phyloP scores from a whole-genome alignment of 768 basidiomycete genomes.

The Rhizopogon vinicolor region DNA sequence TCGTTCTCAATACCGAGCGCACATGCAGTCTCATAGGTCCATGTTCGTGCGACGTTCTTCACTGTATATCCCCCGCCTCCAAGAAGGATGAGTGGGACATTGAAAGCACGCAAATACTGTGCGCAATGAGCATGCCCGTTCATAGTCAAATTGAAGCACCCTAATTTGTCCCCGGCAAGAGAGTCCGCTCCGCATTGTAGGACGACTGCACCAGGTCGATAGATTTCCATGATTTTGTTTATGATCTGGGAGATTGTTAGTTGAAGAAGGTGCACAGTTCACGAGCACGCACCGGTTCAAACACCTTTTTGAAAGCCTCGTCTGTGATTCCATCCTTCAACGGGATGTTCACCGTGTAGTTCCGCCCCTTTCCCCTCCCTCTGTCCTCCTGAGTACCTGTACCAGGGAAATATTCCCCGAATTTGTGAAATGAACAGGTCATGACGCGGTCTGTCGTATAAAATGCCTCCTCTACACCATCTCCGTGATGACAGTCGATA shows the following conservation, averaged over 20 bases:
- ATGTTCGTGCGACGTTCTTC: constrained; percentile 91
- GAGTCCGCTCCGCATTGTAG: constrained; percentile 97
- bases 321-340: constrained; percentile 93
- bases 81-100: constrained; percentile 84
- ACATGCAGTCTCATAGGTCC: constrained; percentile 97
- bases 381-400: constrained; percentile 81
- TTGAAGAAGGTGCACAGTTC: neutral
- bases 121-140: constrained; percentile 92
- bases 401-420: constrained; percentile 78
- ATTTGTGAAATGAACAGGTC: constrained; percentile 97
- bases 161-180: constrained; percentile 90
- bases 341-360: constrained; percentile 91
- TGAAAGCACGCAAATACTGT: constrained; percentile 75
- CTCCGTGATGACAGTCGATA: constrained; percentile 98
- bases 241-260: constrained; percentile 53
- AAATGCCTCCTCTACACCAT: constrained; percentile 98
- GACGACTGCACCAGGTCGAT: constrained; percentile 80
- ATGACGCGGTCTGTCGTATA: constrained; percentile 97
- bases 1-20: constrained; percentile 82
- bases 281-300: constrained; percentile 70
- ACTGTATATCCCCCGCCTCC: constrained; percentile 98
- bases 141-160: constrained; percentile 95
- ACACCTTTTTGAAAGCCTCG: constrained; percentile 82
- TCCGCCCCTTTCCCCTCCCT: constrained; percentile 78
- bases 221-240: constrained; percentile 81